Conservation (phyloP, 768 basidiomycete genomes). For the Lactarius pseudohatsudake region DNA sequence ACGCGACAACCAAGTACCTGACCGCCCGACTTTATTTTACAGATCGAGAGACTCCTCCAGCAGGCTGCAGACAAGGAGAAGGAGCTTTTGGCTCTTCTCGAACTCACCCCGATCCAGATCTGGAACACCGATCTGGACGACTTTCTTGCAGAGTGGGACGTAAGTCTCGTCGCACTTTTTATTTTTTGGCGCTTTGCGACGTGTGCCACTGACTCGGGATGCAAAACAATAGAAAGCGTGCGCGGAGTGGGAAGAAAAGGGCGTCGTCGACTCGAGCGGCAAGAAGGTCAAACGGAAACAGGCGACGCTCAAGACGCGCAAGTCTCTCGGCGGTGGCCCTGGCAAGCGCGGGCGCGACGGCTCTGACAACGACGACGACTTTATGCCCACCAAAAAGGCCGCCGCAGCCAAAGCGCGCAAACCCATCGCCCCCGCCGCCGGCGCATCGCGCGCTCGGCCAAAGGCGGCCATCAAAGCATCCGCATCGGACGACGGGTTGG, state of each 20-base stretch:
- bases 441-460: constrained; percentile 36
- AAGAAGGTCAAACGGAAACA: constrained; percentile 61
- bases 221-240: constrained; percentile 39
- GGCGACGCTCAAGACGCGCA: constrained; percentile 52
- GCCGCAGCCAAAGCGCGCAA: constrained; percentile 39
- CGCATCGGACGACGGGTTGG: constrained; percentile 26
- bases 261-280: constrained; percentile 45
- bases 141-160: constrained; percentile 85
- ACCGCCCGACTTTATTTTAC: background rate
- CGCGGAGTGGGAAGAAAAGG: constrained; percentile 46
- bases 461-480: constrained; percentile 35
- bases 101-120: constrained; percentile 74
- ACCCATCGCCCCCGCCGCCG: constrained; percentile 34
- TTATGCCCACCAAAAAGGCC: constrained; percentile 49
- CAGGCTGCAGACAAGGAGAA: constrained; percentile 81
- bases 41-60: constrained; percentile 83
- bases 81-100: constrained; percentile 76
- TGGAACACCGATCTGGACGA: constrained; percentile 89
- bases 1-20: background rate
- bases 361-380: constrained; percentile 54
- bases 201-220: constrained; percentile 9
- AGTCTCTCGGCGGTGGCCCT: constrained; percentile 41
- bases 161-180: constrained; percentile 38
- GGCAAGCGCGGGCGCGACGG: constrained; percentile 40
- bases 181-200: background rate